Evolutionary conservation across 2,329 filamentous ascomycete genomes (phyloP).

Genomic region (Paecilomyces fulvus): DNA sequence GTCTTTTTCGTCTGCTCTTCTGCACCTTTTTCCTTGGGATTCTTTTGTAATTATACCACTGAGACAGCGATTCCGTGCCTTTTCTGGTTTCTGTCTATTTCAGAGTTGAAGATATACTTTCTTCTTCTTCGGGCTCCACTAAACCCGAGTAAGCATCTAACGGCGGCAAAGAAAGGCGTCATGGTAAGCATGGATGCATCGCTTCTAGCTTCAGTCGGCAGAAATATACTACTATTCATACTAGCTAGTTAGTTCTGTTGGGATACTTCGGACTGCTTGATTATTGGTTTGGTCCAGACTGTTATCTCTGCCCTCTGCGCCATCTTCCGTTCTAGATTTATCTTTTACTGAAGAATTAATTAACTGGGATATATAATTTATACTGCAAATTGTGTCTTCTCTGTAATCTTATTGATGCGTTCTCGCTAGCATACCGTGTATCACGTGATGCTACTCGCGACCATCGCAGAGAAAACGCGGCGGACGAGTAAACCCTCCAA

Average conservation of each 20-base stretch:
- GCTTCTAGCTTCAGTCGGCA: not conserved
- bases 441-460: not conserved
- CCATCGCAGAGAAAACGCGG: not conserved
- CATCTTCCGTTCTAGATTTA: not conserved
- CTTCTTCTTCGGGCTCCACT: not conserved
- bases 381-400: not conserved
- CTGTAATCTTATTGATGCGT: not conserved
- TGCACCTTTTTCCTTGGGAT: constrained; percentile 12
- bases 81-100: constrained; percentile 8
- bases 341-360: not conserved
- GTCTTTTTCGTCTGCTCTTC: constrained; percentile 7
- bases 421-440: not conserved
- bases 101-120: constrained; percentile 14
- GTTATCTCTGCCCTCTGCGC: not conserved
- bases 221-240: not conserved
- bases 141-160: not conserved
- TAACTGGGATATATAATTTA: not conserved
- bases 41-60: constrained; percentile 11
- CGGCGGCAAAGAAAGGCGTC: constrained; percentile 12
- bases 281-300: not conserved
- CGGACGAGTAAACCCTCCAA: not conserved
- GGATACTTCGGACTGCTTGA: not conserved
- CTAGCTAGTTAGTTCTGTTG: not conserved
- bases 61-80: constrained; percentile 4
- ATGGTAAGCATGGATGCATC: constrained; percentile 4